phyloP scores from a whole-genome alignment of 2,329 filamentous ascomycete species.

The Venturia carpophila region DNA sequence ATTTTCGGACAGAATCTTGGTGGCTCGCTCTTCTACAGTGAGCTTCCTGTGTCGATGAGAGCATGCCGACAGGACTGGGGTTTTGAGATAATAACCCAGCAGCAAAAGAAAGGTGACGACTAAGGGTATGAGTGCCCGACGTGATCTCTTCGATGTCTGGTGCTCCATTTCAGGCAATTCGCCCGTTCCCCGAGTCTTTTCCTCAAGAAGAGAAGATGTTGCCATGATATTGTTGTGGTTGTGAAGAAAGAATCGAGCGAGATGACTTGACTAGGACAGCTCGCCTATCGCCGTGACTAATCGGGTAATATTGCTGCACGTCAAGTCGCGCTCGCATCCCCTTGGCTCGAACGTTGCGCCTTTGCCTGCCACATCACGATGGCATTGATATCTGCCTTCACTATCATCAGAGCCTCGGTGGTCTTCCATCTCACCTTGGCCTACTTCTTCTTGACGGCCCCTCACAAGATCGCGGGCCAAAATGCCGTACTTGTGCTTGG shows the following conservation, averaged over 20 bases:
- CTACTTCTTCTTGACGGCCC: constrained; percentile 73
- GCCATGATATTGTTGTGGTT: constrained; percentile 2
- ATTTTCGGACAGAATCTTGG: constrained; percentile 31
- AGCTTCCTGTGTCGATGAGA: constrained; percentile 4
- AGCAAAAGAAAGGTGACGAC: not conserved
- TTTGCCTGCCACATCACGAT: constrained; percentile 42
- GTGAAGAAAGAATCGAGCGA: not conserved
- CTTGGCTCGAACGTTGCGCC: not conserved
- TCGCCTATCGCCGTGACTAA: constrained; percentile 1
- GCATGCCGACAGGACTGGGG: constrained; percentile 1
- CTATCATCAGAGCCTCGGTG: constrained; percentile 72
- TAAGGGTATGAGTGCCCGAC: not conserved
- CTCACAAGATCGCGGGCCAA: constrained; percentile 66
- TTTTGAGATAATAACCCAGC: not conserved
- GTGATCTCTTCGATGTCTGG: not conserved
- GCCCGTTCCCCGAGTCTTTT: not conserved
- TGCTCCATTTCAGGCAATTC: not conserved
- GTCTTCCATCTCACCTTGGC: constrained; percentile 79
- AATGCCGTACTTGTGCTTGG: constrained; percentile 73
- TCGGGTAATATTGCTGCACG: not conserved
- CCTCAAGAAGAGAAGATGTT: not conserved
- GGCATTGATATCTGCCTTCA: constrained; percentile 72
- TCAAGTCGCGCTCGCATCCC: not conserved
- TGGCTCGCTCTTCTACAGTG: constrained; percentile 27
- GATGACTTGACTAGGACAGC: not conserved